Evolutionary conservation across 768 basidiomycete species (phyloP), one percentile per base, ranked within the genome.

Genomic region (Lentinula raphanica): DNA sequence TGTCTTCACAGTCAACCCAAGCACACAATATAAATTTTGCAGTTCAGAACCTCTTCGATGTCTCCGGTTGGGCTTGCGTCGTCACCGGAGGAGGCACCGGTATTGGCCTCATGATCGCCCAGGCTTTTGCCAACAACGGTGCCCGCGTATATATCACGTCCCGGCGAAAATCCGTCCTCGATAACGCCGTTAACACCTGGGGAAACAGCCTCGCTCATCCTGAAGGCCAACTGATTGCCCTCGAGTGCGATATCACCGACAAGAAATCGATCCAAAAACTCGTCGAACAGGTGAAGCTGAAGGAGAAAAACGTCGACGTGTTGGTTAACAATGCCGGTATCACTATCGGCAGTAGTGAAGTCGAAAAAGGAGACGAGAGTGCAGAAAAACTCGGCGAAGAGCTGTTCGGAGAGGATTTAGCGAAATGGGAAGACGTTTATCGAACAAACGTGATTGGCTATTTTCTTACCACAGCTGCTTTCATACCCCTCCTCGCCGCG

Each of bases 401-500:
- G 21, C 23, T 50, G 19, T 50, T 50, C 19, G 31, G 49, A 12
- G 56, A 58, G 21, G 42, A 50, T 51, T 23, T 53, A 9, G 59
- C 61, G 27, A 63, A 66, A 11, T 74, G 71, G 71, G 66, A 69
- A 60, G 61, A 65, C 1, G 65, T 69, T 0, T 73, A 72, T 58
- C 56, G 62, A 12, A 73, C 70, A n/a, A 75, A 74, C 59, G 70
- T 71, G 31, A 67, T 72, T 23, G 66, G 64, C 65, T 39, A 36
- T 77, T 73, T 68, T 76, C 77, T 50, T 67, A 74, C 72, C 1
- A 69, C 77, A 3, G 74, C 71, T 31, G 79, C 79, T 1, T 78
- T 80, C 67, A 61, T 79, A 1, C 76, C 76, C 3, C 69, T 79
- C 2, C 72, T 80, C 12, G 60, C 69, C 13, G 72, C 72, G 4